A percentile compares a stretch with the other conserved stretches of the same genome.
Evolutionary conservation across 148 eudicot species (phyloP).

Genomic region (Amaranthus palmeri): DNA sequence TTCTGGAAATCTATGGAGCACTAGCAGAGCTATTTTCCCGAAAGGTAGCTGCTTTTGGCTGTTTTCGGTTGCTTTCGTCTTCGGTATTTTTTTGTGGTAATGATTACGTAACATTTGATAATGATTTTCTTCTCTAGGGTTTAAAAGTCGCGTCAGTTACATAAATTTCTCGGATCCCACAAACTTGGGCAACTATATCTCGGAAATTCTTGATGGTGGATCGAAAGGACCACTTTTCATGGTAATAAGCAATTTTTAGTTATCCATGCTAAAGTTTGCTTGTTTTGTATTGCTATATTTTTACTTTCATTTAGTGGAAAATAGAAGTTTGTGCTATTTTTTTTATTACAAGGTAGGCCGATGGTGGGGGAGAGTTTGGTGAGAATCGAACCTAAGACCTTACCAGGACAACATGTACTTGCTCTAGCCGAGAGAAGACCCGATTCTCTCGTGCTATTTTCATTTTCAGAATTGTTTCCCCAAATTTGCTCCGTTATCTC

Average conservation of each 20-base stretch:
- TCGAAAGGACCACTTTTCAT: conserved; percentile 77
- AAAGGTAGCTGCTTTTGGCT: conserved; percentile 49
- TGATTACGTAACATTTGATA: background rate
- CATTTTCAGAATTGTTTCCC: background rate
- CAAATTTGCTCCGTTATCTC: background rate
- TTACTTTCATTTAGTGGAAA: no score
- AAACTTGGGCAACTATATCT: conserved; percentile 63
- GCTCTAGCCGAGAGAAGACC: no score
- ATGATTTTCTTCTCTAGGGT: conserved; percentile 44
- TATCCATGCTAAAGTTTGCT: conserved; percentile 2
- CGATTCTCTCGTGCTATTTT: background rate
- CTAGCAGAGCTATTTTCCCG: conserved; percentile 78
- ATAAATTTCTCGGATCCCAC: conserved; percentile 69
- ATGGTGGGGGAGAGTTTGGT: no score
- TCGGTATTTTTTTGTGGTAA: no score
- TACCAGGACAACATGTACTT: no score
- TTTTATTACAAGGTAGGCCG: no score
- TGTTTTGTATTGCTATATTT: background rate
- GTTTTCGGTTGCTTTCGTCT: background rate
- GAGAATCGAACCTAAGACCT: no score
- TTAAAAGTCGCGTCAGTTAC: conserved; percentile 79
- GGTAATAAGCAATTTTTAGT: conserved; percentile 40
- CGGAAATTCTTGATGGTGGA: conserved; percentile 84
- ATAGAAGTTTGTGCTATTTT: background rate
- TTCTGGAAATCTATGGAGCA: conserved; percentile 71